Evolutionary conservation across 2,329 filamentous ascomycete species (phyloP), one percentile per base, ranked within the genome.

Genomic region (Aspergillaceae sp.): DNA sequence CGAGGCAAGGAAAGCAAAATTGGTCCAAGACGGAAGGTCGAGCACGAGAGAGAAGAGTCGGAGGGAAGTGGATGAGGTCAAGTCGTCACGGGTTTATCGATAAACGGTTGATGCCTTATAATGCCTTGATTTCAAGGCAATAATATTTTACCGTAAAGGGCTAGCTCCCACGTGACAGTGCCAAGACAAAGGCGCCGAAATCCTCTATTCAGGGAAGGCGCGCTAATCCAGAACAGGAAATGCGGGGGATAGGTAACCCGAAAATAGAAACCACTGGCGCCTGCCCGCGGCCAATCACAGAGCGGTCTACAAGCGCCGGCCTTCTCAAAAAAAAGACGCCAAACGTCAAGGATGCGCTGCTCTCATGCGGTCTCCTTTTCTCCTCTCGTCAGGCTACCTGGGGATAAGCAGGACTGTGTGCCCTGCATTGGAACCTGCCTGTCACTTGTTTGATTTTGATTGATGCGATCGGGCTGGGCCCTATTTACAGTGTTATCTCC

Each of bases 211-310:
- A 44, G 58, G 55, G 54, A 57, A 34, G 19, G 26, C 2, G 53
- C 48, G 44, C 60, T 59, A 63, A 41, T 32, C 60, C 48, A 2
- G 2, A 49, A 51, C 34, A 29, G 52, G 58, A 33, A 55, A 50
- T 52, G 50, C 51, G 53, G 51, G 50, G 51, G 19, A 19, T 1
- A 49, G 47, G 41, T 19, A n/a, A 2, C 52, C 56, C 54, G 55
- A 54, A 61, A 63, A 65, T 64, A 64, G 61, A 59, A 60, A 60
- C 57, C 49, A 43, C 56, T 56, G 58, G 56, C 53, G 43, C 41
- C 47, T 26, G 36, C 30, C 8, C 43, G 40, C 48, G 50, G 43
- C 48, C 50, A 45, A 51, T 49, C 48, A 46, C 6, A 32, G 30
- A 5, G 30, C 47, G 48, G 44, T 45, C 42, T 47, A 8, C 19